These are phyloP conservation scores for Sclerotinia minor DNA, from an alignment of 2,329 filamentous ascomycete species.

Conservation along the genomic window DNA sequence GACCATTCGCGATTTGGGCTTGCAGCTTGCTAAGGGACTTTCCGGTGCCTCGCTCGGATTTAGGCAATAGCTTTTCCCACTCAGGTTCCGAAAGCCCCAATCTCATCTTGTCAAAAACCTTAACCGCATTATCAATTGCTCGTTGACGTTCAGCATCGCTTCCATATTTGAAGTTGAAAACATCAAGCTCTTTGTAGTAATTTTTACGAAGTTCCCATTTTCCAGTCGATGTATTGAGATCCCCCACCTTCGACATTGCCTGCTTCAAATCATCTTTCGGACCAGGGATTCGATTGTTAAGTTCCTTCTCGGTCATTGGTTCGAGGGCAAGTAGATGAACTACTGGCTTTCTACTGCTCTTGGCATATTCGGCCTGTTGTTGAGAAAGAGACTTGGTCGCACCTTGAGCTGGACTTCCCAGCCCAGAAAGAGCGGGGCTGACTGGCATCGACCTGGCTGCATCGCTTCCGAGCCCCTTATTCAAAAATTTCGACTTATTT, in stretches of 20 bases:
- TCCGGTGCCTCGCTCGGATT: constrained; percentile 59
- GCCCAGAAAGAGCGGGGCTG: constrained; percentile 57
- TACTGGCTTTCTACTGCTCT: constrained; percentile 53
- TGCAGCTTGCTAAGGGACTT: constrained; percentile 63
- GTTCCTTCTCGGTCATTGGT: constrained; percentile 52
- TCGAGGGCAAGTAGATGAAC: constrained; percentile 62
- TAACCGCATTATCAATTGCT: constrained; percentile 61
- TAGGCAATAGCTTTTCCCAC: constrained; percentile 62
- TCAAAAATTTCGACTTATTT: constrained; percentile 37
- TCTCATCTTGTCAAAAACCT: constrained; percentile 59
- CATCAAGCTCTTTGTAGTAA: constrained; percentile 64
- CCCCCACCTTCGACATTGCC: constrained; percentile 55
- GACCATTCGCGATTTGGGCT: constrained; percentile 56
- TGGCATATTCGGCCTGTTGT: constrained; percentile 53
- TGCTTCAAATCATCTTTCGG: constrained; percentile 53
- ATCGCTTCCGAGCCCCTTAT: constrained; percentile 33
- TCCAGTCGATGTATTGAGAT: constrained; percentile 51
- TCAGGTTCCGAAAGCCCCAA: constrained; percentile 56
- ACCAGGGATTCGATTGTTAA: constrained; percentile 54
- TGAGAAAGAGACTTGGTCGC: constrained; percentile 54
- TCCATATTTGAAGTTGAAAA: constrained; percentile 61
- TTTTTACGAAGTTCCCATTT: constrained; percentile 58
- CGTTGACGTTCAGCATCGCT: constrained; percentile 56
- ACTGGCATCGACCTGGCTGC: constrained; percentile 48
- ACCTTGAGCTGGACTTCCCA: constrained; percentile 54